These are phyloP conservation scores for Fusarium sp. DNA, from an alignment of 2,329 filamentous ascomycete genomes.

Conservation along the genomic window DNA sequence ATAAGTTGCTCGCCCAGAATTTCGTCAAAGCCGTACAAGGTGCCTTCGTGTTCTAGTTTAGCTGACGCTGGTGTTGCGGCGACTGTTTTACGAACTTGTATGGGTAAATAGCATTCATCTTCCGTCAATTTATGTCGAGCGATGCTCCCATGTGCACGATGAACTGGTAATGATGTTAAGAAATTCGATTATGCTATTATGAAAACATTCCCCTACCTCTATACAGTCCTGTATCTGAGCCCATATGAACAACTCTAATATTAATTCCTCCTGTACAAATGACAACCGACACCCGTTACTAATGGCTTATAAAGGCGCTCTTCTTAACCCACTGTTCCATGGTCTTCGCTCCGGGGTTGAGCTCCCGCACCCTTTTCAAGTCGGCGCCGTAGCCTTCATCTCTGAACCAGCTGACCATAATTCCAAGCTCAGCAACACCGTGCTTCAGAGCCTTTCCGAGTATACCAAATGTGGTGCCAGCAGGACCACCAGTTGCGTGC, in stretches of 20 bases:
- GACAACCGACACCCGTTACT: background rate
- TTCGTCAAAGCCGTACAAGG: constrained; percentile 12
- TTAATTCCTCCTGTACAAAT: background rate
- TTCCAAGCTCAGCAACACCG: constrained; percentile 25
- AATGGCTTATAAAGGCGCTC: constrained; percentile 21
- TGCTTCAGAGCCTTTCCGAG: constrained; percentile 30
- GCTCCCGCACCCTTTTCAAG: constrained; percentile 16
- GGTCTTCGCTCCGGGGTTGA: constrained; percentile 24
- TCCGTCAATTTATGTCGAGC: too few relatives aligned
- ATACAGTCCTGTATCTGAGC: background rate
- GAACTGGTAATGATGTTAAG: background rate
- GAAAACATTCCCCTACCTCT: rapidly evolving
- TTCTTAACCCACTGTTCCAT: constrained; percentile 33
- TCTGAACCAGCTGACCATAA: constrained; percentile 36
- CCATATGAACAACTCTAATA: background rate
- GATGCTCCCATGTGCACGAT: background rate
- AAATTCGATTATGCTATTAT: background rate
- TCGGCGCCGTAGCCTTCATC: constrained; percentile 34
- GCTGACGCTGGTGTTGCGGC: too few relatives aligned
- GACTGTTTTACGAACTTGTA: too few relatives aligned
- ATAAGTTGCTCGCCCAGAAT: constrained; percentile 33
- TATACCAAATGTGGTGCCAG: constrained; percentile 23
- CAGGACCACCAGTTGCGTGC: constrained; percentile 4
- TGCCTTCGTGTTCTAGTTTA: constrained; percentile 2
- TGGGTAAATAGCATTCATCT: too few relatives aligned